These are phyloP conservation scores for Harringtonia aguacate DNA, from an alignment of 2,329 filamentous ascomycete genomes.

Conservation along the genomic window DNA sequence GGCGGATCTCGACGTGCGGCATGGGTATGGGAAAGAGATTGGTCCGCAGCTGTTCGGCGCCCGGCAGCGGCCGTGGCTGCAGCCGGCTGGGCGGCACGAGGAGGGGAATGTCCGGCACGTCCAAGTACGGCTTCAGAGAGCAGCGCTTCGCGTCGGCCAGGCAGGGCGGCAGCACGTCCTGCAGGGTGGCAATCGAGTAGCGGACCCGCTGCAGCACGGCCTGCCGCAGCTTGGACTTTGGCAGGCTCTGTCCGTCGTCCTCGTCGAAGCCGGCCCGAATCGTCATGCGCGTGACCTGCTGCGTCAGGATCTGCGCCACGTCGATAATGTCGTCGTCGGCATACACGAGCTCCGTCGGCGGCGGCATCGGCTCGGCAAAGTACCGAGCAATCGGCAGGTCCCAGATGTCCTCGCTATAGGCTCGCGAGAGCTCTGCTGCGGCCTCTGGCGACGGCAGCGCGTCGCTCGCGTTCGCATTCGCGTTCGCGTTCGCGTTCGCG, in stretches of 20 bases:
- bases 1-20: slow-evolving; percentile 62
- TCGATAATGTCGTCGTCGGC: slow-evolving; percentile 53
- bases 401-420: slow-evolving; percentile 34
- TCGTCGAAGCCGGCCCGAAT: slow-evolving; percentile 8
- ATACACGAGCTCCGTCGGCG: slow-evolving; percentile 30
- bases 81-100: slow-evolving; percentile 40
- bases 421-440: slow-evolving; percentile 36
- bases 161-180: slow-evolving; percentile 30
- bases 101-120: slow-evolving; percentile 46
- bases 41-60: slow-evolving; percentile 35
- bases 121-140: slow-evolving; percentile 38
- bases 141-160: slow-evolving; percentile 30
- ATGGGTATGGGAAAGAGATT: slow-evolving; percentile 53
- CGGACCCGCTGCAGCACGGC: slow-evolving; percentile 32
- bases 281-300: slow-evolving; percentile 43
- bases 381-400: slow-evolving; percentile 42
- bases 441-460: slow-evolving; percentile 30
- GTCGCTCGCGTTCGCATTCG: background rate
- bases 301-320: slow-evolving; percentile 60
- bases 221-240: slow-evolving; percentile 22
- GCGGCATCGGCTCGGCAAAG: slow-evolving; percentile 49
- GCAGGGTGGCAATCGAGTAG: slow-evolving; percentile 37
- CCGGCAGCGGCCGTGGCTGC: slow-evolving; percentile 35
- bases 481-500: background rate
- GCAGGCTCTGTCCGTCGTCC: slow-evolving; percentile 26